Base-by-base conservation (phyloP, 2,329 filamentous ascomycete species). In the Venturia aucupariae region DNA sequence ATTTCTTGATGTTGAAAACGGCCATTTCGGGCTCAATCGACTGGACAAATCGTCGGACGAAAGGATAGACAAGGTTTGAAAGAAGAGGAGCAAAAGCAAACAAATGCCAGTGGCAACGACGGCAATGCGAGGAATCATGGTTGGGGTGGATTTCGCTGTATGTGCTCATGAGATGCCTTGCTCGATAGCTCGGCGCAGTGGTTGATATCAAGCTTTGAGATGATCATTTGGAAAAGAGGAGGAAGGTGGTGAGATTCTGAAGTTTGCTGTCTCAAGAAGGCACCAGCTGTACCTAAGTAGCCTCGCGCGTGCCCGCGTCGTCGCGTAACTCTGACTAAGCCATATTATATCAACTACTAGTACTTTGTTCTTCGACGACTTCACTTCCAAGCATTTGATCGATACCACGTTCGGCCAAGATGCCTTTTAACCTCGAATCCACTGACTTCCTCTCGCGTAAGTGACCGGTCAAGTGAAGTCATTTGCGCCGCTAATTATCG, bases 381-480 rank as follows among this genome's bases (percentile, higher is more conserved):
- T 10, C 19, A 35, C 17, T 32, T 3, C 3, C 24, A 57, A 35
- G 5, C 30, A 35, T 57, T 6, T 19, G 4, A 35, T 10, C 15
- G 15, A 57, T 19, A 8, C 48, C 2, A n/a, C n/a, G n/a, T n/a
- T n/a, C n/a, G n/a, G 24, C 15, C 17, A 62, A 30, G n/a, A 62
- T 62, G 60, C 60, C 60, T 6, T 30, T 62, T 27, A 35, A 35
- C 24, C 84, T 84, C 67, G 84, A 85, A 73, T 83, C 87, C 67
- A 88, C 92, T 77, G 90, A 94, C 73, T 90, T 89, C 27, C 85
- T 95, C 27, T 90, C 90, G 60, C 93, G 90, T 92, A 83, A 69
- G 84, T 10, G 7, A 66, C 35, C n/a, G n/a, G 35, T 30, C 38
- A 22, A 39, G 39, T 27, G n/a, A n/a, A 13, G 30, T 46, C 6